These are phyloP conservation scores for Meyerozyma athensensis DNA, from an alignment of 1,139 yeast genomes.

Conservation along the genomic window DNA sequence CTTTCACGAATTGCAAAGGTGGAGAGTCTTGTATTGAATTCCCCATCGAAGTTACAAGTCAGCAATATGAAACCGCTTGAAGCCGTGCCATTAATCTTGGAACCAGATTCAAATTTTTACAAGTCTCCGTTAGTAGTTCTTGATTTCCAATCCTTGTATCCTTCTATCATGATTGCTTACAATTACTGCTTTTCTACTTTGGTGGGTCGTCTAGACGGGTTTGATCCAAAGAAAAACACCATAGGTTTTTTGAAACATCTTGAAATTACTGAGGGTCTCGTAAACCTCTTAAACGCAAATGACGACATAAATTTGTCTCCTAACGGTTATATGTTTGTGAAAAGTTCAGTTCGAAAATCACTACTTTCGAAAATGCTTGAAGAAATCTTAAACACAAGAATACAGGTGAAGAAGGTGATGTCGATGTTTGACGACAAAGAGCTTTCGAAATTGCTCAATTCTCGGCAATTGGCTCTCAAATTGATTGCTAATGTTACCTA, in stretches of 20 bases:
- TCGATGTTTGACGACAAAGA: slow-evolving; percentile 42
- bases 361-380: slow-evolving; percentile 76
- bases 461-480: slow-evolving; percentile 82
- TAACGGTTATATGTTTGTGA: slow-evolving; percentile 78
- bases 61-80: slow-evolving; percentile 83
- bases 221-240: slow-evolving; percentile 37
- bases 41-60: slow-evolving; percentile 81
- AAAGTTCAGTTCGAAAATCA: slow-evolving; percentile 62
- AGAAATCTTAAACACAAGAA: slow-evolving; percentile 75
- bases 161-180: slow-evolving; percentile 87
- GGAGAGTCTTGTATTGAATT: slow-evolving; percentile 66
- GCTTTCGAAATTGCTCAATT: slow-evolving; percentile 56
- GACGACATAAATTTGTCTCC: slow-evolving; percentile 64
- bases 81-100: slow-evolving; percentile 87
- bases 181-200: slow-evolving; percentile 89
- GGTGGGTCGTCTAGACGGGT: slow-evolving; percentile 62
- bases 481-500: slow-evolving; percentile 92
- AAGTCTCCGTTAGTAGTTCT: slow-evolving; percentile 85
- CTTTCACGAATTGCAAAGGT: slow-evolving; percentile 67
- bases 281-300: slow-evolving; percentile 49
- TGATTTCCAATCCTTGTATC: slow-evolving; percentile 91
- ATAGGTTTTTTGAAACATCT: slow-evolving; percentile 42
- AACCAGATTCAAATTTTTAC: slow-evolving; percentile 80
- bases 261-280: slow-evolving; percentile 51
- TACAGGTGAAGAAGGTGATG: slow-evolving; percentile 75